Evolutionary conservation across 2,329 filamentous ascomycete genomes (phyloP).

Genomic region (Aspergillus sp.): DNA sequence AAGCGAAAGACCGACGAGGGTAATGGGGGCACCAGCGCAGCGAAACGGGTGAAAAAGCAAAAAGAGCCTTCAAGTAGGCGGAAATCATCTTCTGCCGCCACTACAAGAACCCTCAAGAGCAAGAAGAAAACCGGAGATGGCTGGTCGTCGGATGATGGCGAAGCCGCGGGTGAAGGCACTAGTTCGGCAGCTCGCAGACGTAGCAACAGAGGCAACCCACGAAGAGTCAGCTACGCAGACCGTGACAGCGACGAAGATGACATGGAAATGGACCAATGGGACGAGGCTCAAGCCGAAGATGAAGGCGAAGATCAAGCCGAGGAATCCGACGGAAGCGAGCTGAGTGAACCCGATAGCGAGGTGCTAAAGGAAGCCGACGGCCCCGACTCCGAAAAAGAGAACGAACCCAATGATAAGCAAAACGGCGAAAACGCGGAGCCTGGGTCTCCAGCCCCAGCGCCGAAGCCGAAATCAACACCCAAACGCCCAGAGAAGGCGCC

Average conservation of each 20-base stretch:
- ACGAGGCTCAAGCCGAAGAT: constrained; percentile 28
- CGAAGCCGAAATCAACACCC: constrained; percentile 9
- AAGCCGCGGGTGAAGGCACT: constrained; percentile 36
- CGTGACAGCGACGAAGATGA: constrained; percentile 47
- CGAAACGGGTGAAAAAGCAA: constrained; percentile 35
- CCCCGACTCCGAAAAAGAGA: constrained; percentile 17
- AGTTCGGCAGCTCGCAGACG: constrained; percentile 34
- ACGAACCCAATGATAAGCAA: constrained; percentile 22
- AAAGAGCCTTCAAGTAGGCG: constrained; percentile 34
- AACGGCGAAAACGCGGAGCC: constrained; percentile 14
- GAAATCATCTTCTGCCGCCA: constrained; percentile 32
- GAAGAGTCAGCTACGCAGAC: constrained; percentile 45
- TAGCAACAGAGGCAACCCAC: constrained; percentile 38
- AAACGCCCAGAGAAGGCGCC: constrained; percentile 13
- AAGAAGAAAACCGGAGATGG: constrained; percentile 41
- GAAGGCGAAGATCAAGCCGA: constrained; percentile 30
- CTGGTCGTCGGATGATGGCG: constrained; percentile 44
- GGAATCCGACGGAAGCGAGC: constrained; percentile 15
- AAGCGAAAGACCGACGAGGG: constrained; percentile 44
- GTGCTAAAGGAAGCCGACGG: constrained; percentile 17
- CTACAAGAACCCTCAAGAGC: constrained; percentile 35
- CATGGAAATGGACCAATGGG: constrained; percentile 41
- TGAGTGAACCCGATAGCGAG: constrained; percentile 23
- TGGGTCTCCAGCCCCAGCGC: constrained; percentile 9
- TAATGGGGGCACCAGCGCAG: constrained; percentile 23